Evolutionary conservation across 768 basidiomycete species (phyloP), one percentile per base, ranked within the genome.

Genomic region (Mycena rosella): DNA sequence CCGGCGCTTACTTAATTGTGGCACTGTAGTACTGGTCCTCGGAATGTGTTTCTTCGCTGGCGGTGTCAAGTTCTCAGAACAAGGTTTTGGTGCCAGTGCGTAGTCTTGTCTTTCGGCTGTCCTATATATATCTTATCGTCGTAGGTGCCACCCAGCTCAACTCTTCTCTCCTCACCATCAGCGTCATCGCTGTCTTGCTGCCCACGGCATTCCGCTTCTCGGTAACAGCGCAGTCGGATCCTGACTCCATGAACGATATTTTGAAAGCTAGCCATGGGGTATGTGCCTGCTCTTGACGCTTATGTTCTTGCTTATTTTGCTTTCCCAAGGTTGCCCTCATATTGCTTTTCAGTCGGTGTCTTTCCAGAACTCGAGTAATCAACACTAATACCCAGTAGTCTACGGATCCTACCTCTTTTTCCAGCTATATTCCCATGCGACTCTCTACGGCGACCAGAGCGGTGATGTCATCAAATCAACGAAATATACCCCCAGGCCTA

Each of bases 11-110:
- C 67, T 58, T 67, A 52, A 55, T 67, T 49, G 17, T 38, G 29
- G 29, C 20, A 44, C 20, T 53, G 45, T 60, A 92, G 91, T 95
- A 36, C 84, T 96, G 55, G 89, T 96, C 20, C 84, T 95, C 32
- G 94, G 94, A 54, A 94, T 96, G 94, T 95, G 94, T 74, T 95
- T 95, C 80, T 95, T 95, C 71, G 93, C 91, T 24, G 94, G 93
- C 62, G 94, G 94, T 22, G 79, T 89, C 56, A 87, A 87, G 71
- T 95, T 88, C 74, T 91, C 90, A 22, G 91, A 94, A 71, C 94
- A 95, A 79, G 93, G 90, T 1, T 93, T 94, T 73, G 89, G 90
- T 53, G 79, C 85, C 44, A 89, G 93, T 93, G 69, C 74, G 91
- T 82, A 40, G 24, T 6, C 20, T 10, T 59, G 45, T 44, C 22